Base-by-base conservation (phyloP, 345 rosid species). In the Toxicodendron radicans region DNA sequence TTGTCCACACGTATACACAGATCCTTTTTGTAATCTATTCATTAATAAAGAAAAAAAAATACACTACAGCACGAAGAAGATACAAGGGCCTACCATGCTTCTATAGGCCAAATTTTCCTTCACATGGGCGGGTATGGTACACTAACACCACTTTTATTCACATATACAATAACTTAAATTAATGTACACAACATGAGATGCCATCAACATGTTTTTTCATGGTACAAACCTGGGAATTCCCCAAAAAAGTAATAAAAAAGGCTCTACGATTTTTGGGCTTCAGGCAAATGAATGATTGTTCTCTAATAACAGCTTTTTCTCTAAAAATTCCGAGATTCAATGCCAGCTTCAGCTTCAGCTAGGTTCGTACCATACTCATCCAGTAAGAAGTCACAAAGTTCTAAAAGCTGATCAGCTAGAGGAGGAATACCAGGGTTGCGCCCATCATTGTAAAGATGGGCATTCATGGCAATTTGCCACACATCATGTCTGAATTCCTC, bases 351-450 rank as follows among this genome's bases (percentile, higher is more conserved):
- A 73, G 96, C 96, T 80, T 89, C 93, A 1, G 58, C 27, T 81
- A 90, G 74, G 75, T 78, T 83, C 32, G 80, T 75, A 53, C 18
- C 64, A 70, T 85, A 32, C 69, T 88, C 84, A 3, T 81, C 77
- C 49, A 94, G 35, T 88, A 95, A 78, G 85, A 85, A 89, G 77
- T 95, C 98, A 80, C 97, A 95, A 7, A 95, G 71, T 84, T 95
- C 97, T 76, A 95, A 73, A 41, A 95, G 91, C 89, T 93, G 98
- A 90, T 95, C 99, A 7, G 97, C 99, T 7, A 93, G 87, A 3
- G 97, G 99, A 32, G 99, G 97, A 78, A 95, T 95, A 69, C 84
- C 93, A 17, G 93, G 99, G 83, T 95, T 85, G 59, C 96, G 90
- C 49, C 89, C 72, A 21, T 88, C 92, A 58, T 95, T 95, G 82